Conservation (phyloP, 768 basidiomycete genomes). For the Trametes cingulata region DNA sequence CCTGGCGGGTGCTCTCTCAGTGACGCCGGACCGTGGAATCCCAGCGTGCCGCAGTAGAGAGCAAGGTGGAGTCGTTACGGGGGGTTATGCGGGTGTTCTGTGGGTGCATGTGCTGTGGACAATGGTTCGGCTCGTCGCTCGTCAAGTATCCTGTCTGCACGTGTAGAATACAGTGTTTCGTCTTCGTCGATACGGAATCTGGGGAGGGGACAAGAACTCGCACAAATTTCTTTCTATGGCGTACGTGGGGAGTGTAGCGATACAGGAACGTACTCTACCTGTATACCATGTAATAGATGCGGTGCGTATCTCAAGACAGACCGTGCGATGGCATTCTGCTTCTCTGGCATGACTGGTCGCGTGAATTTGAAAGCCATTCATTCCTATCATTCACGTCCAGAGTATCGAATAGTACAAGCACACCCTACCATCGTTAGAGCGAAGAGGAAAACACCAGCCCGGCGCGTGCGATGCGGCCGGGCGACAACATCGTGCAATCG, state of each 20-base stretch:
- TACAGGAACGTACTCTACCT: conserved; percentile 8
- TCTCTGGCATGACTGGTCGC: neutral
- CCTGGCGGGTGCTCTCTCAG: conserved; percentile 80
- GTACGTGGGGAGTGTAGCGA: neutral
- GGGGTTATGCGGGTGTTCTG: neutral
- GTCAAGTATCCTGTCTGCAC: neutral
- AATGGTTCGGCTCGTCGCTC: neutral
- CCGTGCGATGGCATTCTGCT: neutral
- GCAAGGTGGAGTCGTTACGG: neutral
- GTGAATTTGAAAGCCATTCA: too few species aligned
- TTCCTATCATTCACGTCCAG: conserved; percentile 58
- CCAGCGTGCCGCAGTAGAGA: neutral
- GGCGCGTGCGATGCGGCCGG: conserved; percentile 31
- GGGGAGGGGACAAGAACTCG: neutral
- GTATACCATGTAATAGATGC: conserved; percentile 19
- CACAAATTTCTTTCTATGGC: neutral
- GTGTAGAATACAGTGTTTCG: conserved; percentile 12
- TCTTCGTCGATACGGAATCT: neutral
- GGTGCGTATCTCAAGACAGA: neutral
- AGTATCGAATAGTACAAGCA: conserved; percentile 19
- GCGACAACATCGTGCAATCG: conserved; percentile 34
- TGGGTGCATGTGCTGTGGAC: neutral
- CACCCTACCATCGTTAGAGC: conserved; percentile 18
- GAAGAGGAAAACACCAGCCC: neutral
- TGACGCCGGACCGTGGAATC: conserved; percentile 92